phyloP scores from a whole-genome alignment of 257 asterid species.

The Rubia yunnanensis region DNA sequence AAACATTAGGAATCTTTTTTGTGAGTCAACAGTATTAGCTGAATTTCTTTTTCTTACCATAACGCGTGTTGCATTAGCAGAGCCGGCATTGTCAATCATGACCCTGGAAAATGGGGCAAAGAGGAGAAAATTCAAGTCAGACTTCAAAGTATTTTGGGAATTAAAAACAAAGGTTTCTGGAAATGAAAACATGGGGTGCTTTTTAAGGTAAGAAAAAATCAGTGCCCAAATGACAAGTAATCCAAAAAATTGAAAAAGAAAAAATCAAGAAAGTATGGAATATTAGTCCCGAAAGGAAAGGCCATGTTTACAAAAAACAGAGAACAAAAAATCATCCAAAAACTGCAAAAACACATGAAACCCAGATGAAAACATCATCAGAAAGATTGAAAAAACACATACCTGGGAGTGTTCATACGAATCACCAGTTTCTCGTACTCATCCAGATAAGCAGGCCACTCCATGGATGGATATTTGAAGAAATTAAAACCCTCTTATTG shows the following conservation, averaged over 20 bases:
- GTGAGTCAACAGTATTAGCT: background rate
- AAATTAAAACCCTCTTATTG: background rate
- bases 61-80: conserved; percentile 77
- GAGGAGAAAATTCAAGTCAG: conserved; percentile 22
- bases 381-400: background rate
- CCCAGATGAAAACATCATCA: background rate
- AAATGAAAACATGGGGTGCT: conserved; percentile 24
- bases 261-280: background rate
- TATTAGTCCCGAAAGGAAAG: background rate
- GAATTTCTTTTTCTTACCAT: conserved; percentile 39
- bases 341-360: background rate
- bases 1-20: background rate
- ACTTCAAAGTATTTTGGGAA: background rate
- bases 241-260: background rate
- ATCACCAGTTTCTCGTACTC: conserved; percentile 85
- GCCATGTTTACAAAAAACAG: too few species aligned
- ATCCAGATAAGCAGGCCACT: conserved; percentile 70
- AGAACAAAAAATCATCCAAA: background rate
- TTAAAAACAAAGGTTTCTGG: background rate
- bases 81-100: conserved; percentile 91
- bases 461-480: conserved; percentile 26
- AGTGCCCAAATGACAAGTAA: background rate
- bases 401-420: conserved; percentile 95
- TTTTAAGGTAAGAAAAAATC: conserved; percentile 31
- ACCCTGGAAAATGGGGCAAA: conserved; percentile 49